Conservation (phyloP, 2,329 filamentous ascomycete genomes). For the Botrytis cinerea region DNA sequence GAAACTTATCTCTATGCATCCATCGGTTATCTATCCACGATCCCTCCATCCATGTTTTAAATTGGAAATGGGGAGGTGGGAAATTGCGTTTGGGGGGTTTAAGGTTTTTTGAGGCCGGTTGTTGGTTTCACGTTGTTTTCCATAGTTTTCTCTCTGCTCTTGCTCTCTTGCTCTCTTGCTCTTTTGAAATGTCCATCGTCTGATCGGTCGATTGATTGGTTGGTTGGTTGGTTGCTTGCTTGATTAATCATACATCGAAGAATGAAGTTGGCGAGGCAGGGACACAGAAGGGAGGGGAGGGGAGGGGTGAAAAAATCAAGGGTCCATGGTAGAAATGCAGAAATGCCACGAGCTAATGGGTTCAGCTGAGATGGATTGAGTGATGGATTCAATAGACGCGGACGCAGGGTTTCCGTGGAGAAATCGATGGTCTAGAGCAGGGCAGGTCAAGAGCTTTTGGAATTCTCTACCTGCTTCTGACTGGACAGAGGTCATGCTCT, state of each 20-base stretch:
- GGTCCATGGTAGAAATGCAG: not conserved
- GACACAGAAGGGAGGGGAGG: no score
- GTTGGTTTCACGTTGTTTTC: not conserved
- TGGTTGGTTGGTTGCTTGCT: not conserved
- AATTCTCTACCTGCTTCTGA: no score
- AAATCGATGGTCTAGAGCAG: not conserved
- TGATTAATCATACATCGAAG: not conserved
- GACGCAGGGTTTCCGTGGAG: not conserved
- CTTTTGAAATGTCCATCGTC: not conserved
- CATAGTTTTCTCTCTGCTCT: not conserved
- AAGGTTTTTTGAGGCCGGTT: not conserved
- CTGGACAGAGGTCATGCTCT: not conserved
- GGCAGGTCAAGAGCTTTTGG: not conserved
- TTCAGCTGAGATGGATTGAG: not conserved
- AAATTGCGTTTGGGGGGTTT: not conserved
- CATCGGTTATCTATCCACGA: not conserved
- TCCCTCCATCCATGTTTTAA: not conserved
- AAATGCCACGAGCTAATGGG: fast-evolving
- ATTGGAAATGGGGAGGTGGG: not conserved
- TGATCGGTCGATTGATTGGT: no score
- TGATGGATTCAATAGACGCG: not conserved
- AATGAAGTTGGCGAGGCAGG: not conserved
- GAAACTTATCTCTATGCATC: not conserved
- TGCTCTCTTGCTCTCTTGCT: not conserved
- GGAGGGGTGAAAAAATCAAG: no score